Evolutionary conservation across 345 rosid genomes (phyloP).

Genomic region (Rhodamnia argentea): DNA sequence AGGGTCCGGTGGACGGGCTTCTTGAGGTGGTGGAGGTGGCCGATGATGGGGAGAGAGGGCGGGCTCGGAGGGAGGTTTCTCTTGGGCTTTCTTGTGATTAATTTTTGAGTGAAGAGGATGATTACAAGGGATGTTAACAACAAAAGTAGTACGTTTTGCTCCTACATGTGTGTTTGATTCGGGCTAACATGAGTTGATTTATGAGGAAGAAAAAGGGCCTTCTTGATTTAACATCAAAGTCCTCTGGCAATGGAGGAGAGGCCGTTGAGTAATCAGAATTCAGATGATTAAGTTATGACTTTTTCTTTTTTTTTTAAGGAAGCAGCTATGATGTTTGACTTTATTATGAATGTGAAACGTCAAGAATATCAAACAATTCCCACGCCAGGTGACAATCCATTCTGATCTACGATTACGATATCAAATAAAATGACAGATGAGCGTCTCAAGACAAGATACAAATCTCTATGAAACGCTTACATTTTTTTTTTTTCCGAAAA

Average conservation of each 20-base stretch:
- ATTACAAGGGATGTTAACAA: not conserved
- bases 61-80: slow-evolving; percentile 3
- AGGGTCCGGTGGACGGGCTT: slow-evolving; percentile 5
- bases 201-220: no score
- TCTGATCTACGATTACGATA: not conserved
- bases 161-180: not conserved
- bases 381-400: no score
- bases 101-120: not conserved
- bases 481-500: not conserved
- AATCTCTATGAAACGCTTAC: not conserved
- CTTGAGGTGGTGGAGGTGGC: slow-evolving; percentile 7
- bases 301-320: no score
- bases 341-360: no score
- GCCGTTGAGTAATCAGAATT: not conserved
- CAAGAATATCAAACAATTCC: no score
- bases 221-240: not conserved
- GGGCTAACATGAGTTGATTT: no score
- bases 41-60: slow-evolving; percentile 5
- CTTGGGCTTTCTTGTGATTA: not conserved
- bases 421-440: not conserved
- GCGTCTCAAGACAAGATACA: not conserved
- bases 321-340: no score
- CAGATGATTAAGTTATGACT: not conserved
- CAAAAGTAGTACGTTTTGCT: not conserved
- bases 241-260: not conserved